A percentile compares a stretch with the other conserved stretches of the same genome.
Evolutionary conservation across 202 grass and related monocot species (phyloP).

Genomic region (Schoenoplectus tabernaemontani): DNA sequence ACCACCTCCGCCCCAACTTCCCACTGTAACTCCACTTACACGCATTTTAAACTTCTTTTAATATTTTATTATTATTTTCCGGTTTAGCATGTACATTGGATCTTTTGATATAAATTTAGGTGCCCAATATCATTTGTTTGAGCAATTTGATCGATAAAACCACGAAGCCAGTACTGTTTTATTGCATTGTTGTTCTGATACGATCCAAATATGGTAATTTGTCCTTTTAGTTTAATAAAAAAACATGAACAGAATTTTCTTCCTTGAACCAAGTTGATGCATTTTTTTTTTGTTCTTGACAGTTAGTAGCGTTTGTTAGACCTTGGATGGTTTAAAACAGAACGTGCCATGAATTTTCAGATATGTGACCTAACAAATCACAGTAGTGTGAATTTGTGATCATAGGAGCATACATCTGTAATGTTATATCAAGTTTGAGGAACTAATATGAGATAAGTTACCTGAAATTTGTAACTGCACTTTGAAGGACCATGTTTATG

Average conservation of each 20-base stretch:
- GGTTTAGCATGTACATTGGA: slow-evolving; percentile 8
- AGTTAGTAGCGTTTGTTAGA: neutral
- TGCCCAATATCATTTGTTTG: neutral
- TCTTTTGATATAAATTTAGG: slow-evolving; percentile 9
- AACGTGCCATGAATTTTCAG: neutral
- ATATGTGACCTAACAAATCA: neutral
- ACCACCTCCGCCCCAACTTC: slow-evolving; percentile 82
- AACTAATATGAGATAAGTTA: neutral
- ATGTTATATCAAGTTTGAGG: neutral
- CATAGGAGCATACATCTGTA: neutral
- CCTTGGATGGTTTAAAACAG: neutral
- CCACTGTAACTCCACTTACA: slow-evolving; percentile 51
- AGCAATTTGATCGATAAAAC: neutral
- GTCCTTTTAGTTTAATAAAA: neutral
- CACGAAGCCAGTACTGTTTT: neutral
- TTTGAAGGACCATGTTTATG: neutral
- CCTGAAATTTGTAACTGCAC: neutral
- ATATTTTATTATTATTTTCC: neutral
- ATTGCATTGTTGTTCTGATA: neutral
- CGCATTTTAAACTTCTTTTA: slow-evolving; percentile 10
- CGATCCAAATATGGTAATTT: neutral
- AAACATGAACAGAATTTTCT: neutral
- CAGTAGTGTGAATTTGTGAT: neutral
- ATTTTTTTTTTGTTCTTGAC: neutral
- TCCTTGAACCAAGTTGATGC: neutral